Evolutionary conservation across 1,284 basidiomycete genomes (phyloP).

Genomic region (Tilletia walkeri): DNA sequence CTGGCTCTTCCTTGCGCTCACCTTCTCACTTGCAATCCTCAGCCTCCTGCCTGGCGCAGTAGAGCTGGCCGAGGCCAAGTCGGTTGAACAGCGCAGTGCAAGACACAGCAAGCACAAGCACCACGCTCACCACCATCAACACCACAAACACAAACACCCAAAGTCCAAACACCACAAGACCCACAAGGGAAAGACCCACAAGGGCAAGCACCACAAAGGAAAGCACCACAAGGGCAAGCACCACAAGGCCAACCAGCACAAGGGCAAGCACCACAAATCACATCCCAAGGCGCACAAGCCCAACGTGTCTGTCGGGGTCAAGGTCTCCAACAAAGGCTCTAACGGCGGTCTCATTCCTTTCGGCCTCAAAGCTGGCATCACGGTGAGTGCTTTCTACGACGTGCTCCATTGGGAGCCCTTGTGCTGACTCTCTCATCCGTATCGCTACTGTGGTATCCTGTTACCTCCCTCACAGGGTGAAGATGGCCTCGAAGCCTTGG

Average conservation of each 20-base stretch:
- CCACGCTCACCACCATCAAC: not conserved
- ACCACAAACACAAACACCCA: not conserved
- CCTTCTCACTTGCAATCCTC: not conserved
- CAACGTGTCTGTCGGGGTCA: not conserved
- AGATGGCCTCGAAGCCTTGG: not conserved
- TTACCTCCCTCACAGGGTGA: not conserved
- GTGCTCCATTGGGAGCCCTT: not conserved
- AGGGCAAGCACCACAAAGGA: not conserved
- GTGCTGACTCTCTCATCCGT: not conserved
- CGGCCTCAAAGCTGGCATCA: constrained; percentile 15
- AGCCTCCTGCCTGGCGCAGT: constrained; percentile 2
- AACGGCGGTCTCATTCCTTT: not conserved
- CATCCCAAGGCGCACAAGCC: not conserved
- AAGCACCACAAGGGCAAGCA: not conserved
- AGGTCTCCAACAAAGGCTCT: not conserved
- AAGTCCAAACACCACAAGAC: not conserved
- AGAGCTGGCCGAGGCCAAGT: not conserved
- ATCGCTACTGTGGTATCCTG: not conserved
- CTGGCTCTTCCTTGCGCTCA: not conserved
- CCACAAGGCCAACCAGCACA: not conserved
- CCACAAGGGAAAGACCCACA: not conserved
- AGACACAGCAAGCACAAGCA: not conserved
- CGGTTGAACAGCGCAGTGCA: not conserved
- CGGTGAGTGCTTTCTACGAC: not conserved
- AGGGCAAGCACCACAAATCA: not conserved